Base-by-base conservation (phyloP, 805 yeast species). In the Lipomyces sp. region DNA sequence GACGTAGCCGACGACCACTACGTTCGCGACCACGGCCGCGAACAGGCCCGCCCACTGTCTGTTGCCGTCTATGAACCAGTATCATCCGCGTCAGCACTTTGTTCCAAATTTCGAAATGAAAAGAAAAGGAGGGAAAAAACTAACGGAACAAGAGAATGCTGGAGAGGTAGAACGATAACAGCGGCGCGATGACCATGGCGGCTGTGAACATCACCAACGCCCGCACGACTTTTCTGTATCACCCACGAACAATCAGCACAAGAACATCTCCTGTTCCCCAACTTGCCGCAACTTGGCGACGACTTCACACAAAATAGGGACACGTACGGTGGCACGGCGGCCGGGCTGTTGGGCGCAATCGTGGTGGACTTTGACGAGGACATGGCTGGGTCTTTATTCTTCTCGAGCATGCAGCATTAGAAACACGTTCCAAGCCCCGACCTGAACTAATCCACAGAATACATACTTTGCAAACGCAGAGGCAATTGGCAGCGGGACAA, bases 11-110 rank as follows among this genome's bases (percentile, higher is more conserved):
- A 84, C 76, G 52, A 83, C 73, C 22, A 84, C 87, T 3, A 80
- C 65, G 63, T 84, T 84, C 43, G 90, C 90, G 24, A 79, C 79
- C 28, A 78, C 67, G 1, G 90, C 90, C 23, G 89, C 85, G n/a
- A 77, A 62, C 5, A 88, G 86, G 16, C 90, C 88, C 39, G 88
- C 78, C 45, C 78, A 58, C 23, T 51, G 57, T 37, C 57, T 47
- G 35, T 47, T 51, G 21, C 47, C 54, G n/a, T 43, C 58, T 54
- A 33, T 7, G 8, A 16, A 14, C 18, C 11, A 11, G 37, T 13
- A 4, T 7, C 18, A 19, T 14, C 13, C 3, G 7, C 7, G 3
- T 6, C 2, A 26, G 13, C 22, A 28, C 7, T 26, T 21, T 24
- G 14, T 6, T 8, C 16, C 26, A 13, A 29, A 26, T 11, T n/a